Evolutionary conservation across 495 filamentous ascomycete genomes (phyloP).

Genomic region (Aspergillus sclerotiicarbonarius): DNA sequence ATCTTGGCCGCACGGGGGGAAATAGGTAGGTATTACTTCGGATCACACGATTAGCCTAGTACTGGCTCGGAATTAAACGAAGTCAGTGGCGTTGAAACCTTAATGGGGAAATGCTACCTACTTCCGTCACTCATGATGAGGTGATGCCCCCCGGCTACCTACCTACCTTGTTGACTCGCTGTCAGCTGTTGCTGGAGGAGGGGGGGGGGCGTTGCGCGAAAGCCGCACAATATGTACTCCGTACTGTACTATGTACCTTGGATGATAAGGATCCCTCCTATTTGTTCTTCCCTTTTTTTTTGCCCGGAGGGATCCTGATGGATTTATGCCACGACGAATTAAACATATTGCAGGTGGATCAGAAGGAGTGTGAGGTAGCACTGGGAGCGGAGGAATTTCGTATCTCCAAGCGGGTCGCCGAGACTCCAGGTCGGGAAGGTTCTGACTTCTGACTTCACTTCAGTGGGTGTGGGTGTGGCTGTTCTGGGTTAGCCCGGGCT

Average conservation of each 20-base stretch:
- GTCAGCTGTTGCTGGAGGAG: too few species aligned
- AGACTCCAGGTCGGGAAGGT: neutral
- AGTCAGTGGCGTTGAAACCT: constrained; percentile 4
- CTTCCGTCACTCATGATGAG: neutral
- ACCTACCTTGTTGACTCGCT: neutral
- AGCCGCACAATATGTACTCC: too few species aligned
- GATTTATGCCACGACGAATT: too few species aligned
- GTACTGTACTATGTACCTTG: too few species aligned
- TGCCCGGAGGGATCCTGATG: too few species aligned
- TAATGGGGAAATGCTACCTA: neutral
- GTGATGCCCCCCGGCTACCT: neutral
- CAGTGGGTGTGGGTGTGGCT: too few species aligned
- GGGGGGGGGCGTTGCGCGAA: too few species aligned
- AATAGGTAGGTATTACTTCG: neutral
- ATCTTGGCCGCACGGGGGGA: neutral
- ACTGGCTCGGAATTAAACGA: constrained; percentile 1
- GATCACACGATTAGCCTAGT: neutral
- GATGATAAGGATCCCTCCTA: too few species aligned
- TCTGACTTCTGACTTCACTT: neutral
- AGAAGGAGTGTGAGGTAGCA: too few species aligned
- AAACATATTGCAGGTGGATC: too few species aligned
- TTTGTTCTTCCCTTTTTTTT: too few species aligned
- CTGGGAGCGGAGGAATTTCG: too few species aligned
- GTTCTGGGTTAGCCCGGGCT: neutral
- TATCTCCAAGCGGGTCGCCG: neutral